Evolutionary conservation across 2,329 filamentous ascomycete genomes (phyloP).

Genomic region (Alternaria metachromatica): DNA sequence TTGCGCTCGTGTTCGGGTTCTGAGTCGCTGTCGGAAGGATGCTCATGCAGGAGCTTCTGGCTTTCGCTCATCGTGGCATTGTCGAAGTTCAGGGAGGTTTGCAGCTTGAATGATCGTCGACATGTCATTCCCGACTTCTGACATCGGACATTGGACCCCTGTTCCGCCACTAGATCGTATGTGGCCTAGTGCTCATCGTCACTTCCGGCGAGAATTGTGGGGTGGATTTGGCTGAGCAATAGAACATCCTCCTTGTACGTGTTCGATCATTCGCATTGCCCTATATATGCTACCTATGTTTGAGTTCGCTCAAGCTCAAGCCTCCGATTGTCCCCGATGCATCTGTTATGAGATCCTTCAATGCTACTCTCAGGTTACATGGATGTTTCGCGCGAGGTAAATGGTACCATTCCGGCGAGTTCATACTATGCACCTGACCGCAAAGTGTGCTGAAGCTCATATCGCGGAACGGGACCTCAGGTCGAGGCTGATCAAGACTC

Average conservation of each 20-base stretch:
- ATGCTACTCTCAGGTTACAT: not conserved
- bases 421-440: not conserved
- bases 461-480: not conserved
- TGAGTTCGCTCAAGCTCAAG: not conserved
- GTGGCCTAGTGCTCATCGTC: not conserved
- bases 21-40: constrained; percentile 38
- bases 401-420: not conserved
- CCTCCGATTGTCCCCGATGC: not conserved
- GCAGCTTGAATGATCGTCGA: not conserved
- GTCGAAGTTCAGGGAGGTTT: constrained; percentile 20
- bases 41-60: constrained; percentile 48
- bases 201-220: constrained; percentile 1
- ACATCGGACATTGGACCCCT: constrained; percentile 18
- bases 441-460: not conserved
- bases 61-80: constrained; percentile 50
- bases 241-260: not conserved
- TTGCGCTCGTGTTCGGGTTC: constrained; percentile 29
- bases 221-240: not conserved
- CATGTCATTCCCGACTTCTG: constrained; percentile 10
- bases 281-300: not conserved
- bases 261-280: not conserved
- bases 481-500: not conserved
- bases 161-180: constrained; percentile 8
- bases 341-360: not conserved
- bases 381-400: no score